Percentiles rank a stretch among this genome's conserved stretches.
Conservation (phyloP, 2,329 filamentous ascomycete species). For the Thielaviopsis euricoi region DNA sequence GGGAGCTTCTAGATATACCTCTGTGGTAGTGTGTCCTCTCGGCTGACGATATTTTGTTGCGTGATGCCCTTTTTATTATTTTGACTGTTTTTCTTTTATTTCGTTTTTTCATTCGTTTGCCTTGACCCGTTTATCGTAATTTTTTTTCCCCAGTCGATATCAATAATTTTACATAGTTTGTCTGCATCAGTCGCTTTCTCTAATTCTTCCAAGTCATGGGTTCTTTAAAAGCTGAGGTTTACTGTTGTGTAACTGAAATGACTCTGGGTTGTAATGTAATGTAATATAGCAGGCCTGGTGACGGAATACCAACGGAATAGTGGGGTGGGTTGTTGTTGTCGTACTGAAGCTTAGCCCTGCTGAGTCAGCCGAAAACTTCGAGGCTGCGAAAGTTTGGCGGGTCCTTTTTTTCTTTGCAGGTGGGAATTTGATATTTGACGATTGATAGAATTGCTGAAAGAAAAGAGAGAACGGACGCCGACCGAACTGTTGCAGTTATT, state of each 20-base stretch:
- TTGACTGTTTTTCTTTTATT: background rate
- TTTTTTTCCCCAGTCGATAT: background rate
- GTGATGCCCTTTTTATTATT: slow-evolving; percentile 11
- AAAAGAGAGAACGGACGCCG: background rate
- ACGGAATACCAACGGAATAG: background rate
- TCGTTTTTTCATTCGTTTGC: background rate
- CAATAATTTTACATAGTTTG: background rate
- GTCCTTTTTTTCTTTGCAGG: background rate
- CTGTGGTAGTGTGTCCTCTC: slow-evolving; percentile 13
- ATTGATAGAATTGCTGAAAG: background rate
- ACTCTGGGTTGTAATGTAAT: background rate
- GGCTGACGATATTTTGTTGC: slow-evolving; percentile 10
- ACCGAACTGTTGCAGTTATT: background rate
- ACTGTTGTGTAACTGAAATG: background rate
- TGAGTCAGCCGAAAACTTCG: slow-evolving; percentile 8
- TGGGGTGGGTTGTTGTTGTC: background rate
- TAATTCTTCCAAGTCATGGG: background rate
- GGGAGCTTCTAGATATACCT: slow-evolving; percentile 24
- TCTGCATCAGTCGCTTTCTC: background rate
- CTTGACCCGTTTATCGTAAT: background rate
- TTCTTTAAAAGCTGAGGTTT: background rate
- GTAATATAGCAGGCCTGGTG: background rate
- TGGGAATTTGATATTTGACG: background rate
- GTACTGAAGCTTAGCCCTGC: background rate
- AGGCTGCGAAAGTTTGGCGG: slow-evolving; percentile 2